Evolutionary conservation across 305 asterid genomes (phyloP).

Genomic region (Caryopteris hybrid): DNA sequence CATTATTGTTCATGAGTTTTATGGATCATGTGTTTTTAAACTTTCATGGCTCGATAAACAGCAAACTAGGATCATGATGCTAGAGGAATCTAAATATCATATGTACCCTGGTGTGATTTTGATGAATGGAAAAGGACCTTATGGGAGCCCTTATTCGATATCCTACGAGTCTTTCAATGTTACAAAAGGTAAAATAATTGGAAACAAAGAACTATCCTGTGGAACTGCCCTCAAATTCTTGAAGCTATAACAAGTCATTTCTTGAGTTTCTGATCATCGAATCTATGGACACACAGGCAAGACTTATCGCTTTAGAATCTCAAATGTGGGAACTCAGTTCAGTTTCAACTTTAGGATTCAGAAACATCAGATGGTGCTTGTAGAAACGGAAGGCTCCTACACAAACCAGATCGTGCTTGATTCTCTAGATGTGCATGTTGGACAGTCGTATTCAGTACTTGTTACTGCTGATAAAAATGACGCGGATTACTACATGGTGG

Average conservation of each 20-base stretch:
- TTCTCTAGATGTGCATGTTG: constrained; percentile 62
- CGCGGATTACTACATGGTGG: constrained; percentile 50
- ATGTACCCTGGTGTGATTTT: constrained; percentile 38
- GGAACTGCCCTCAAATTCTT: not conserved
- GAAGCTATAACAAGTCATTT: not conserved
- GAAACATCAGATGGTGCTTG: constrained; percentile 47
- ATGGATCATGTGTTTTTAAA: not conserved
- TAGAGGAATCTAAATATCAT: not conserved
- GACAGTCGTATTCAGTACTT: constrained; percentile 69
- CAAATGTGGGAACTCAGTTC: constrained; percentile 43
- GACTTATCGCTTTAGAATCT: constrained; percentile 46
- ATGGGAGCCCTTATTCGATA: constrained; percentile 17
- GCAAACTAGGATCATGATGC: constrained; percentile 15
- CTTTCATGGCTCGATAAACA: not conserved
- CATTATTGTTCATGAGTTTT: not conserved
- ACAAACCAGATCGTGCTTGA: constrained; percentile 40
- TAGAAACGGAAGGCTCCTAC: constrained; percentile 76
- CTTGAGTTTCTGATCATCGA: not conserved
- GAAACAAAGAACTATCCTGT: not conserved
- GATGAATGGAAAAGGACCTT: constrained; percentile 65
- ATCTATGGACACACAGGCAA: constrained; percentile 27
- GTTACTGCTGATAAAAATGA: constrained; percentile 38
- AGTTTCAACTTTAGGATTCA: constrained; percentile 60
- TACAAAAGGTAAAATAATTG: constrained; percentile 36
- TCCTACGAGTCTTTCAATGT: constrained; percentile 41